Base-by-base conservation (phyloP, 106 monocot species). In the Hemerocallis citrina region DNA sequence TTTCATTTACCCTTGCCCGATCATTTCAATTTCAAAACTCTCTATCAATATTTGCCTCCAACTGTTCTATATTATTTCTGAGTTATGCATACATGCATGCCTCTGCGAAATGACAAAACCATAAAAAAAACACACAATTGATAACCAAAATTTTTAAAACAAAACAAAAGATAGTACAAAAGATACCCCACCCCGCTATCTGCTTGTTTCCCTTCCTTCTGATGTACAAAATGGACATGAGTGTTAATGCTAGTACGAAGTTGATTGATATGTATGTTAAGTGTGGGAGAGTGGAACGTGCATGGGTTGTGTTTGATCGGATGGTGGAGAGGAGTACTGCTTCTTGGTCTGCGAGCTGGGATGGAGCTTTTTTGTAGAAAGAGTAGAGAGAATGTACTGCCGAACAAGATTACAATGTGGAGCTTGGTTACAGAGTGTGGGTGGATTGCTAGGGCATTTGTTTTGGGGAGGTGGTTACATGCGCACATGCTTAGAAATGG, bases 401-500 rank as follows among this genome's bases (percentile, higher is more conserved):
- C 84, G 7, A 84, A 85, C 42, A 79, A 76, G 50, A 73, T 85
- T 66, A 76, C 79, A 6, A 59, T 73, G 49, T 44, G 76, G 28
- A 79, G 70, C 25, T 46, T 85, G 43, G 38, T 76, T 2, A 48
- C 59, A 13, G 79, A 73, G 52, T 79, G 74, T 52, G 79, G 68
- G 25, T n/a, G n/a, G 25, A 21, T 52, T 0, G 33, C 2, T 11
- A 32, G 68, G 32, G 51, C 59, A 6, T 35, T 68, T 22, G 13
- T 45, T 32, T 23, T 79, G 13, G 78, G 71, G 19, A 59, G 65
- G 34, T 72, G 63, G 71, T 29, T 79, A 4, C 84, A 84, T 51
- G 68, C 59, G 7, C 79, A 68, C 54, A 60, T 79, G 8, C 47
- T 79, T 14, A 62, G 75, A 55, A 63, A 68, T 30, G 72, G 75